Percentiles rank a stretch among this genome's conserved stretches.
phyloP scores from a whole-genome alignment of 164 flowering plant genomes.

The Magnolia kwangsiensis region DNA sequence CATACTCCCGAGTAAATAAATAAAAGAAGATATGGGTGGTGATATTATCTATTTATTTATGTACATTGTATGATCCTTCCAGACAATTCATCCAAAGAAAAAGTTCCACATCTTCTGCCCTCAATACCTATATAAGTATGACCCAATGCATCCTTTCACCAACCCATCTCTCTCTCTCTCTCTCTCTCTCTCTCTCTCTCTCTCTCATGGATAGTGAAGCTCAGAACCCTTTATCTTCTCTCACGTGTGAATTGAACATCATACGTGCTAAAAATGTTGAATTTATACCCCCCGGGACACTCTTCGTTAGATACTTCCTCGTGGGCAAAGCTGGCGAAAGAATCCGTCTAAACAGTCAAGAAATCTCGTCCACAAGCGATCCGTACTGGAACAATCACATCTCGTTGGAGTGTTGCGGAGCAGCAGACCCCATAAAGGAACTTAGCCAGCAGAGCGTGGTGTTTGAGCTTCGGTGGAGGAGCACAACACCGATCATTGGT shows the following conservation, averaged over 20 bases:
- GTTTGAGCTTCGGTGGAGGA: constrained; percentile 66
- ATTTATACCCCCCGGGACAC: constrained; percentile 13
- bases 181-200: not conserved
- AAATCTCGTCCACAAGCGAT: constrained; percentile 35
- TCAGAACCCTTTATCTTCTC: constrained; percentile 4
- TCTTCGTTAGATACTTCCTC: constrained; percentile 62
- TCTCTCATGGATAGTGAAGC: not conserved
- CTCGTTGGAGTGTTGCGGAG: constrained; percentile 48
- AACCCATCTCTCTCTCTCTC: not conserved
- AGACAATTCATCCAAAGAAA: not conserved
- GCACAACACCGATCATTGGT: constrained; percentile 24
- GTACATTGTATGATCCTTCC: not conserved
- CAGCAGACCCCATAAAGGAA: constrained; percentile 26
- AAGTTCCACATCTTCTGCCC: not conserved
- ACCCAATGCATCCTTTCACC: not conserved
- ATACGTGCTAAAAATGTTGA: constrained; percentile 54
- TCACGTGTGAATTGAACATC: constrained; percentile 43
- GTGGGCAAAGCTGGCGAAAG: constrained; percentile 38
- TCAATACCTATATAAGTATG: not conserved
- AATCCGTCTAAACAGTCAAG: constrained; percentile 39
- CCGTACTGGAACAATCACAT: constrained; percentile 43
- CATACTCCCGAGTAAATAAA: not conserved
- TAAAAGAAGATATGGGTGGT: not conserved
- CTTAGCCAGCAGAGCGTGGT: constrained; percentile 41
- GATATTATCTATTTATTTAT: not conserved